These are phyloP conservation scores for Cystobasidium sp. DNA, from an alignment of 1,284 basidiomycete genomes.

Conservation along the genomic window DNA sequence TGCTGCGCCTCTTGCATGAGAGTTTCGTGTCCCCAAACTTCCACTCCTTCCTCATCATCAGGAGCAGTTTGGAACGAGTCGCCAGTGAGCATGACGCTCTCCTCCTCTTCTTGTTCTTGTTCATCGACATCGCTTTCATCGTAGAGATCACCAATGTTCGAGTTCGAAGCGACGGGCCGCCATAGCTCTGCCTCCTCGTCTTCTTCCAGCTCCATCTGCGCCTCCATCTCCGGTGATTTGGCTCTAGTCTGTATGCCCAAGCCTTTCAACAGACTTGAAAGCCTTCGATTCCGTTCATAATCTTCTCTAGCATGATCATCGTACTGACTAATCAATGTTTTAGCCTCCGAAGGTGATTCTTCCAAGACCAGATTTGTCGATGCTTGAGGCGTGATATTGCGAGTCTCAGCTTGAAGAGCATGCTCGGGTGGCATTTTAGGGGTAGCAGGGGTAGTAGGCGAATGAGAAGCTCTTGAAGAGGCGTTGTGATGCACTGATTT, in stretches of 20 bases:
- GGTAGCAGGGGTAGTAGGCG: constrained; percentile 60
- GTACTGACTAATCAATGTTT: constrained; percentile 1
- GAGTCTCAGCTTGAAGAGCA: constrained; percentile 49
- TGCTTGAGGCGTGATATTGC: constrained; percentile 26
- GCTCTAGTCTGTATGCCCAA: constrained; percentile 23
- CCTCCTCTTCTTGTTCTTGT: neutral
- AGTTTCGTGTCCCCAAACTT: neutral
- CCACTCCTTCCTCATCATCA: neutral
- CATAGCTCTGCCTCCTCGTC: neutral
- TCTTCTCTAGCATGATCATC: constrained; percentile 43
- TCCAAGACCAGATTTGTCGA: constrained; percentile 43
- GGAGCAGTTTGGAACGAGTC: constrained; percentile 5
- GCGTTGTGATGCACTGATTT: neutral
- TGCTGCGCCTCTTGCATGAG: too few species aligned
- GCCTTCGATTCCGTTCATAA: constrained; percentile 43
- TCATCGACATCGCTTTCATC: neutral
- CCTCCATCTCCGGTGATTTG: neutral
- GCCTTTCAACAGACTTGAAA: constrained; percentile 45
- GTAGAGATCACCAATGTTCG: neutral
- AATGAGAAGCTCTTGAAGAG: neutral
- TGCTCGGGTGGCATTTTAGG: constrained; percentile 62
- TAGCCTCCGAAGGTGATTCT: neutral
- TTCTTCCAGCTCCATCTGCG: constrained; percentile 9
- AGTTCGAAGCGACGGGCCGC: neutral
- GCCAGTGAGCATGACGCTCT: neutral